Evolutionary conservation across 1,284 basidiomycete genomes (phyloP).

Genomic region (Ustilago curta): DNA sequence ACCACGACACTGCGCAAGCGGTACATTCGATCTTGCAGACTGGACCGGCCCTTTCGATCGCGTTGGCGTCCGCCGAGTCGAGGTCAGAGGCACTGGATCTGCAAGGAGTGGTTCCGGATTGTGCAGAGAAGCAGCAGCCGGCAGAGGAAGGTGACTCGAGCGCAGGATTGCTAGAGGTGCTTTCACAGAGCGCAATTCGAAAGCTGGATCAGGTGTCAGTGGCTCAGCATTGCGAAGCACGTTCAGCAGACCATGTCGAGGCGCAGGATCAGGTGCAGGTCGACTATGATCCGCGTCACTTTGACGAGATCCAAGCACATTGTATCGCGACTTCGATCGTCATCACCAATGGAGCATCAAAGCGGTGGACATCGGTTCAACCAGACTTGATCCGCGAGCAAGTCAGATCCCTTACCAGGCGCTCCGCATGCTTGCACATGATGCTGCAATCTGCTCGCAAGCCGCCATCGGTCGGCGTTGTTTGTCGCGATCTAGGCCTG

Average conservation of each 20-base stretch:
- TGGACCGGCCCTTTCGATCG: neutral
- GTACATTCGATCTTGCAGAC: neutral
- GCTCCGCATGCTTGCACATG: neutral
- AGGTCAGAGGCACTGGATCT: neutral
- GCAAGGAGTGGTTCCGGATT: neutral
- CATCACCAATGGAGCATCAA: neutral
- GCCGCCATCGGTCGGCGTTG: slow-evolving; percentile 6
- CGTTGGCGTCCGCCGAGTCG: neutral
- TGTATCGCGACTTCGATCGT: slow-evolving; percentile 13
- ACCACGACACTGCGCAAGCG: neutral
- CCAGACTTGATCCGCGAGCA: neutral
- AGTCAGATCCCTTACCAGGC: too few species aligned
- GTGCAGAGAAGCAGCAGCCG: neutral
- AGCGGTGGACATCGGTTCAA: slow-evolving; percentile 18
- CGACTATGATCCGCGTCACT: slow-evolving; percentile 14
- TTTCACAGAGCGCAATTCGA: slow-evolving; percentile 36
- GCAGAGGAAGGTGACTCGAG: slow-evolving; percentile 20
- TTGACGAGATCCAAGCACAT: slow-evolving; percentile 11
- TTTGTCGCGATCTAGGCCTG: slow-evolving; percentile 20
- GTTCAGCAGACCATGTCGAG: neutral
- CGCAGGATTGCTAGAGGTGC: slow-evolving; percentile 30
- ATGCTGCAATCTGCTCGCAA: neutral
- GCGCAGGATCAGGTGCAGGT: slow-evolving; percentile 11
- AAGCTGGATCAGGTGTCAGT: slow-evolving; percentile 7
- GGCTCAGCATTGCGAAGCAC: too few species aligned